Evolutionary conservation across 2,329 filamentous ascomycete species (phyloP).

Genomic region (Fusarium liriodendri): DNA sequence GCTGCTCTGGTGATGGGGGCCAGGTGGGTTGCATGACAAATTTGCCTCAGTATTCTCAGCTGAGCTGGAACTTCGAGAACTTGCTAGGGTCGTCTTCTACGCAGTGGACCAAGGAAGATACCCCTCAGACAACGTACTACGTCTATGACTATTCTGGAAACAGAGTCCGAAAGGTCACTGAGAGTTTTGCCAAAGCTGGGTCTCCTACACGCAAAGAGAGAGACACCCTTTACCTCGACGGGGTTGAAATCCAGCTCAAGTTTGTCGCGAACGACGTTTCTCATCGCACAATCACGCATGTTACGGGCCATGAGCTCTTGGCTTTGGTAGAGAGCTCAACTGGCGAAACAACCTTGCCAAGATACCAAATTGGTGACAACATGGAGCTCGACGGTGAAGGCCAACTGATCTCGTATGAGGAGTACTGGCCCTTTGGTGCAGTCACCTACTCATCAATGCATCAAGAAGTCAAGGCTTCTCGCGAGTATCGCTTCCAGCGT

Average conservation of each 20-base stretch:
- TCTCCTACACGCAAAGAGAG: background rate
- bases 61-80: constrained; percentile 13
- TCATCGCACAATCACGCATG: background rate
- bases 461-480: background rate
- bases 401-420: constrained; percentile 10
- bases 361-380: background rate
- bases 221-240: constrained; percentile 7
- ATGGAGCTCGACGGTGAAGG: constrained; percentile 1
- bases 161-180: constrained; percentile 18
- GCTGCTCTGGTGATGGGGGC: background rate
- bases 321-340: background rate
- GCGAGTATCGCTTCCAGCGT: background rate
- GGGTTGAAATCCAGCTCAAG: background rate
- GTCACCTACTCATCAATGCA: background rate
- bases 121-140: constrained; percentile 22
- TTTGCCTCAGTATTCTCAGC: background rate
- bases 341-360: background rate
- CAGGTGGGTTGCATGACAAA: constrained; percentile 5
- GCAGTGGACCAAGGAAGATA: background rate
- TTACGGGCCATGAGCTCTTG: background rate
- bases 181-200: background rate
- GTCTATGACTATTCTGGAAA: constrained; percentile 14
- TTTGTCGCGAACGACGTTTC: background rate
- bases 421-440: constrained; percentile 2
- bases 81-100: background rate